Conservation (phyloP, 2,329 filamentous ascomycete species). For the Penicillium sp. region DNA sequence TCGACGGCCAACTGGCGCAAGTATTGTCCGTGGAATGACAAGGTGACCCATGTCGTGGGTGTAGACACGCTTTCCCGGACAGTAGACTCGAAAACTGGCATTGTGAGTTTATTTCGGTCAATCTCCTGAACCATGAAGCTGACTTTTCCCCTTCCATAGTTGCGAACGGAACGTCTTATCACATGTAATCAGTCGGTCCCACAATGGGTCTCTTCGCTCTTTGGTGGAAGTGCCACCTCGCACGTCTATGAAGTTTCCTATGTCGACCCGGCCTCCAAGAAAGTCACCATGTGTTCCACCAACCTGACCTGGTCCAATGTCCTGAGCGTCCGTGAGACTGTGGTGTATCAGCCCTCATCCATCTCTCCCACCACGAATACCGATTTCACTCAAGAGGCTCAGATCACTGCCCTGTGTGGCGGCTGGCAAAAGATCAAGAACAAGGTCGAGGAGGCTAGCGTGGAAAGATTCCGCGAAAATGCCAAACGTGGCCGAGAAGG, state of each 20-base stretch:
- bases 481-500: slow-evolving; percentile 87
- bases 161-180: slow-evolving; percentile 69
- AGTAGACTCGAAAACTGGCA: slow-evolving; percentile 65
- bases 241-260: slow-evolving; percentile 96
- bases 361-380: slow-evolving; percentile 60
- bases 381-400: slow-evolving; percentile 82
- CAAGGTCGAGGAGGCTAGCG: slow-evolving; percentile 88
- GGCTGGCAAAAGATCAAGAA: slow-evolving; percentile 98
- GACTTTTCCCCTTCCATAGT: slow-evolving; percentile 40
- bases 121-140: slow-evolving; percentile 6
- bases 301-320: slow-evolving; percentile 94
- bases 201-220: slow-evolving; percentile 67
- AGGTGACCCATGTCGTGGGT: slow-evolving; percentile 92
- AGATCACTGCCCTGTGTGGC: slow-evolving; percentile 90
- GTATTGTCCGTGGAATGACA: slow-evolving; percentile 98
- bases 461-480: slow-evolving; percentile 89
- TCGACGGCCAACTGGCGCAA: slow-evolving; percentile 98
- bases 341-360: slow-evolving; percentile 71
- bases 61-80: slow-evolving; percentile 85
- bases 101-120: slow-evolving; percentile 53
- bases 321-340: slow-evolving; percentile 88
- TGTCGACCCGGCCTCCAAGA: slow-evolving; percentile 79
- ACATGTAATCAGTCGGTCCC: slow-evolving; percentile 52
- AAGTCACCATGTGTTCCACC: slow-evolving; percentile 93
- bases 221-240: slow-evolving; percentile 77